Conservation (phyloP, 768 basidiomycete species). For the Dentipellis fragilis region DNA sequence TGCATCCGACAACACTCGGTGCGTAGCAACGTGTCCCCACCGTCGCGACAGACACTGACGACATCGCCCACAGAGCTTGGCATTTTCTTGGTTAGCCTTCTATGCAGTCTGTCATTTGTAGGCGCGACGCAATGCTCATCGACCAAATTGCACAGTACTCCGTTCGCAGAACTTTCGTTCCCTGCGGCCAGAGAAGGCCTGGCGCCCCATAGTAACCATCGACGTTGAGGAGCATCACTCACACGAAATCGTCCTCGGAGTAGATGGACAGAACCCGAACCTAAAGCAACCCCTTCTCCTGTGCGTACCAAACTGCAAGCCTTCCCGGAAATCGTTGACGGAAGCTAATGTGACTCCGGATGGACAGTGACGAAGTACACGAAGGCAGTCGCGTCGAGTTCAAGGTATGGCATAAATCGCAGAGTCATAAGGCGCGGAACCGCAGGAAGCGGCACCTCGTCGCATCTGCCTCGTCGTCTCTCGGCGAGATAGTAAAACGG, state of each 20-base stretch:
- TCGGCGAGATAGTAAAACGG: constrained; percentile 43
- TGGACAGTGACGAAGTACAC: constrained; percentile 15
- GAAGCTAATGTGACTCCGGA: not conserved
- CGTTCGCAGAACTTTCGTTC: constrained; percentile 27
- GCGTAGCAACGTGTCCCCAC: not conserved
- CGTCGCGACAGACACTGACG: not conserved
- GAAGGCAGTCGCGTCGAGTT: constrained; percentile 37
- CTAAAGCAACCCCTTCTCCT: constrained; percentile 40
- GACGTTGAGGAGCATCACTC: constrained; percentile 39
- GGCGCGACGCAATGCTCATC: not conserved
- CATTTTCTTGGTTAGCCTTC: constrained; percentile 18
- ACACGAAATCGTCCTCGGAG: constrained; percentile 50
- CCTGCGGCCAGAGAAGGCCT: constrained; percentile 51
- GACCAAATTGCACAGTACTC: constrained; percentile 20
- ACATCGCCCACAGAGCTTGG: constrained; percentile 17
- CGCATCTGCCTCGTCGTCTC: constrained; percentile 37
- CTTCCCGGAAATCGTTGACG: no score
- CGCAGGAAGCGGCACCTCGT: constrained; percentile 45
- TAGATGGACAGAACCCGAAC: constrained; percentile 65
- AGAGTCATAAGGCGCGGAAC: constrained; percentile 46
- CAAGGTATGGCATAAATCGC: constrained; percentile 45
- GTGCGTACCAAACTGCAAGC: constrained; percentile 27
- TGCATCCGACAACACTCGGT: not conserved
- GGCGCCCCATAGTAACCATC: constrained; percentile 57
- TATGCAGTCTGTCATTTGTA: not conserved